phyloP scores from a whole-genome alignment of 805 yeast genomes.

The Yarrowia osloensis region DNA sequence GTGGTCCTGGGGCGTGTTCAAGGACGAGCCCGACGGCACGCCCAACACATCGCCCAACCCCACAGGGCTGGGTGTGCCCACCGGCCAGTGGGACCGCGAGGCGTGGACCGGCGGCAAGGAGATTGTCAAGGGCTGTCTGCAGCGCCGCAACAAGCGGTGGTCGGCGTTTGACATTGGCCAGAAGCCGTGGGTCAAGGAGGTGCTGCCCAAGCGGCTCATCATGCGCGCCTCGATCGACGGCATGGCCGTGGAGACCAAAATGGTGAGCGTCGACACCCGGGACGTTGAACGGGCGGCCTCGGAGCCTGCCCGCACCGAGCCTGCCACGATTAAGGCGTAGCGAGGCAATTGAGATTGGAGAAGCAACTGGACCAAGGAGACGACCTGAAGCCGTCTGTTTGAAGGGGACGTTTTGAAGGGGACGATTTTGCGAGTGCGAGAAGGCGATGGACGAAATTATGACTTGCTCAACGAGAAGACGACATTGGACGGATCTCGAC shows the following conservation, averaged over 20 bases:
- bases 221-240: background rate
- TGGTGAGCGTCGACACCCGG: constrained; percentile 7
- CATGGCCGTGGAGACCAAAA: background rate
- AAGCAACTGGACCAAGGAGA: too few species aligned
- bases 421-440: background rate
- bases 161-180: constrained; percentile 37
- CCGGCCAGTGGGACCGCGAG: constrained; percentile 33
- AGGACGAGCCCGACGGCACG: constrained; percentile 35
- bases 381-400: too few species aligned
- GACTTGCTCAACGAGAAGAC: background rate
- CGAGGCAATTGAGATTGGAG: too few species aligned
- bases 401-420: background rate
- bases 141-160: constrained; percentile 52
- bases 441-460: too few species aligned
- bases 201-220: constrained; percentile 19
- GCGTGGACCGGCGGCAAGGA: constrained; percentile 53
- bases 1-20: constrained; percentile 77
- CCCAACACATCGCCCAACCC: constrained; percentile 22
- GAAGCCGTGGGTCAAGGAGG: constrained; percentile 35
- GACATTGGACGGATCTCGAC: background rate
- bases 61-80: constrained; percentile 29
- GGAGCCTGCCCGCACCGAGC: constrained; percentile 10
- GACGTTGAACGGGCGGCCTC: constrained; percentile 11
- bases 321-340: background rate
- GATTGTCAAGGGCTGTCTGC: constrained; percentile 54